Base-by-base conservation (phyloP, 1,139 yeast genomes). In the Ashbya aceris region DNA sequence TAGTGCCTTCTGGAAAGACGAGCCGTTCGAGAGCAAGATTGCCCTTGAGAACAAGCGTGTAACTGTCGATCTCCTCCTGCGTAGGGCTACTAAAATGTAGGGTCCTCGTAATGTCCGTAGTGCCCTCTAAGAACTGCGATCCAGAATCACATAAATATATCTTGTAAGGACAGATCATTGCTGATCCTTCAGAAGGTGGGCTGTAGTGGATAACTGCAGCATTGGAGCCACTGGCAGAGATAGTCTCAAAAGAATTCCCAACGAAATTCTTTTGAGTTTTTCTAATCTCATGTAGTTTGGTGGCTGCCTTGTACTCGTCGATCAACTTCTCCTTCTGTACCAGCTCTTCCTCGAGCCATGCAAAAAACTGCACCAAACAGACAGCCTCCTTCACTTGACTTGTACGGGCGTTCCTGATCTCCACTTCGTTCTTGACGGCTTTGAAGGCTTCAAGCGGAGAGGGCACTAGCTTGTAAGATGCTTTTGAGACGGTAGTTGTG, bases 31-130 rank as follows among this genome's bases (percentile, higher is more conserved):
- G 68, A 0, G 95, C 83, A 49, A 93, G 70, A 55, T 89, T 86
- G 7, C 98, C 98, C 68, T 91, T 89, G 53, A 93, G 74, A 2
- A 93, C 99, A 38, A 83, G 67, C 0, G 99, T 91, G 64, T 86
- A 91, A 47, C 86, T 83, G 44, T 71, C 71, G 33, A 71, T 71
- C 60, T 91, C 87, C 43, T 81, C 86, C 4, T 62, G 61, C 0
- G 77, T 63, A 26, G 97, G 96, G 6, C 62, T 63, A 2, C 79
- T 77, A 58, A 84, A 82, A 62, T 91, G 97, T 35, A 85, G 60
- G 0, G 98, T 91, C 63, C 99, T 78, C 2, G 99, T 91, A 11
- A 91, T 84, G 63, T 91, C 98, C 1, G 98, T 91, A 1, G 98
- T 91, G 30, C 98, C 99, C 49, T 89, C 96, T 40, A 80, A 66